Evolutionary conservation across 2,329 filamentous ascomycete species (phyloP), one percentile per base, ranked within the genome.

Genomic region (Beauveria bassiana): DNA sequence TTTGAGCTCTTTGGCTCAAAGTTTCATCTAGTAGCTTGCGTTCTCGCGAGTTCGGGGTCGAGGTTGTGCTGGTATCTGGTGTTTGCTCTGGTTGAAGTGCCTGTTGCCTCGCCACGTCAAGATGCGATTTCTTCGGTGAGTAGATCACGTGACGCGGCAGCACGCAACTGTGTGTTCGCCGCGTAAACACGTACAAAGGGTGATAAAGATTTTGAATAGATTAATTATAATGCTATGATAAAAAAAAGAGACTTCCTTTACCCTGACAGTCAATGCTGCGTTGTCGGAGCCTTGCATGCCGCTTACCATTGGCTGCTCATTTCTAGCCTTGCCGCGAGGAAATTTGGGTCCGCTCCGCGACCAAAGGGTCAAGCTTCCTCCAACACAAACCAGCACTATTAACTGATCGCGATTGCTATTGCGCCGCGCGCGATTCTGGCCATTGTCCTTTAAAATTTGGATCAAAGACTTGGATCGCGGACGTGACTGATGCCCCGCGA

Each of bases 261-360:
- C 12, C 34, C 34, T 16, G 12, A 16, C 34, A 38, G 38, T 54
- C 22, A 7, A 54, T 43, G 38, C 5, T 55, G 52, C 22, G 31
- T 43, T 14, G 34, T 28, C 22, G 51, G 24, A 22, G 22, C 18
- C 34, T 74, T 73, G 72, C 73, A 20, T 59, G 59, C 6, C 14
- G 18, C 46, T 9, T 22, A 12, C 55, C 10, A 59, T 59, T 51
- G 56, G 56, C 46, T 59, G 56, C n/a, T 12, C 10, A 18, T 22
- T 61, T 38, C 58, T 66, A 71, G 68, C 70, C 72, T 73, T 64
- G 72, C 74, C 71, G 72, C 73, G 73, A 74, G 61, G 68, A 74
- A 59, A 72, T 69, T 74, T 73, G 73, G 70, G 72, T 62, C 60
- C 62, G 62, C 64, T 55, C 49, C 59, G 56, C 59, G 50, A 51